Base-by-base conservation (phyloP, 495 filamentous ascomycete genomes). In the Umbilicaria muhlenbergii region DNA sequence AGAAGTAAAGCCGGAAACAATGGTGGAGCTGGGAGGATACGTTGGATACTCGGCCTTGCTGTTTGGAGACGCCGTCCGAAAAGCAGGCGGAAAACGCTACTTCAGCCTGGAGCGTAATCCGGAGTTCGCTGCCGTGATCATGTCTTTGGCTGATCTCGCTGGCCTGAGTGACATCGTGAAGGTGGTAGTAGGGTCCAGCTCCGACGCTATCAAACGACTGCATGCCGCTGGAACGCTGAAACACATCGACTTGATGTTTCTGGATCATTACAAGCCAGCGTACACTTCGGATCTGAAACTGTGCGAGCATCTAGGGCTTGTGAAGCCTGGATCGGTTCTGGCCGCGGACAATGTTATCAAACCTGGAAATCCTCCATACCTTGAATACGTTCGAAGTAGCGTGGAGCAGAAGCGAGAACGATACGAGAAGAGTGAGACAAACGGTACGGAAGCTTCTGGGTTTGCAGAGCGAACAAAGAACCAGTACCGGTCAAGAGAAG, bases 21-120 rank as follows among this genome's bases (percentile, higher is more conserved):
- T 87, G 67, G 73, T 91, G 38, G 85, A 92, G 56, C 70, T 89
- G 3, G 85, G 85, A 34, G 80, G 81, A 38, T 92, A 88, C 59
- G 65, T 86, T 28, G 85, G 85, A 36, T 91, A 88, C 63, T 83
- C 77, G 0, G 71, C 74, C 21, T 68, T 85, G 34, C 62, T 79
- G 1, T 85, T 84, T 46, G 77, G 68, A 12, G 60, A 68, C 17
- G 73, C 75, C 12, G 53, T 81, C n/a, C 63, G 66, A 18, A 56
- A 67, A 34, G 62, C 65, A 10, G 70, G 71, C 21, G 74, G 73
- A 3, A 59, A 61, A 43, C 51, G 58, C 39, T 77, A 79, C 49
- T 78, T 63, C 56, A 78, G 73, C 51, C 53, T 85, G 1, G 82
- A 86, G 50, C 63, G 68, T 41, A 76, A 75, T 48, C 75, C 80